A percentile compares a stretch with the other conserved stretches of the same genome.
Conservation (phyloP, 2,329 filamentous ascomycete species). For the Aspergillus vadensis region DNA sequence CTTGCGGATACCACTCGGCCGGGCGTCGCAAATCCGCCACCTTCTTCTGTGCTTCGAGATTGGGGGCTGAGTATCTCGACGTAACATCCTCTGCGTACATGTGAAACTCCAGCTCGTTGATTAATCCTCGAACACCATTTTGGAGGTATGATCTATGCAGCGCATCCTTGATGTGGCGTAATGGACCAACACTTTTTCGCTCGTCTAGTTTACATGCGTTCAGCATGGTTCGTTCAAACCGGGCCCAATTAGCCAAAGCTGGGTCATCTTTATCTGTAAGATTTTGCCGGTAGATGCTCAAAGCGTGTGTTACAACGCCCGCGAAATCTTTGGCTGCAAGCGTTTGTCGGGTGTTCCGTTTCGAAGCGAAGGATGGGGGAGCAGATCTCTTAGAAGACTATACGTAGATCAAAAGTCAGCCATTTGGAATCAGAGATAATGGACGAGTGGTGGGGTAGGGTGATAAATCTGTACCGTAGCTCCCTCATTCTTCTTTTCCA, state of each 20-base stretch:
- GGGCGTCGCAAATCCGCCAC: slow-evolving; percentile 86
- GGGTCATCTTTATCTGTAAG: slow-evolving; percentile 19
- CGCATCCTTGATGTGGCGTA: slow-evolving; percentile 32
- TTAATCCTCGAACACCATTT: slow-evolving; percentile 54
- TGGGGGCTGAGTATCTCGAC: slow-evolving; percentile 56
- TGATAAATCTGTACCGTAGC: too few species aligned
- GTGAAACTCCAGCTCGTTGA: slow-evolving; percentile 63
- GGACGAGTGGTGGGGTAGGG: too few species aligned
- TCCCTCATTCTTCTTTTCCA: too few species aligned
- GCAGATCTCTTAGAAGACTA: background rate
- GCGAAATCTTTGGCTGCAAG: slow-evolving; percentile 30
- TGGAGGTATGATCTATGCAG: slow-evolving; percentile 63
- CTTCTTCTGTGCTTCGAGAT: slow-evolving; percentile 62
- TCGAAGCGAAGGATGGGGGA: background rate
- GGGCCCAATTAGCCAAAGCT: slow-evolving; percentile 27
- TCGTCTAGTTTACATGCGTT: slow-evolving; percentile 35
- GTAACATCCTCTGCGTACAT: slow-evolving; percentile 69
- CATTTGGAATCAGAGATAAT: background rate
- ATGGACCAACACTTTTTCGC: slow-evolving; percentile 19
- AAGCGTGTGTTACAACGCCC: slow-evolving; percentile 27
- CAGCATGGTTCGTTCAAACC: slow-evolving; percentile 35
- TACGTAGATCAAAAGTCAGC: background rate
- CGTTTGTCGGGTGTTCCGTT: slow-evolving; percentile 2
- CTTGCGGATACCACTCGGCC: slow-evolving; percentile 87
- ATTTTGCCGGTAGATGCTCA: slow-evolving; percentile 29